Percentiles rank a stretch among this genome's conserved stretches.
phyloP scores from a whole-genome alignment of 2,329 filamentous ascomycete species.

The Pezicula rhizophila region DNA sequence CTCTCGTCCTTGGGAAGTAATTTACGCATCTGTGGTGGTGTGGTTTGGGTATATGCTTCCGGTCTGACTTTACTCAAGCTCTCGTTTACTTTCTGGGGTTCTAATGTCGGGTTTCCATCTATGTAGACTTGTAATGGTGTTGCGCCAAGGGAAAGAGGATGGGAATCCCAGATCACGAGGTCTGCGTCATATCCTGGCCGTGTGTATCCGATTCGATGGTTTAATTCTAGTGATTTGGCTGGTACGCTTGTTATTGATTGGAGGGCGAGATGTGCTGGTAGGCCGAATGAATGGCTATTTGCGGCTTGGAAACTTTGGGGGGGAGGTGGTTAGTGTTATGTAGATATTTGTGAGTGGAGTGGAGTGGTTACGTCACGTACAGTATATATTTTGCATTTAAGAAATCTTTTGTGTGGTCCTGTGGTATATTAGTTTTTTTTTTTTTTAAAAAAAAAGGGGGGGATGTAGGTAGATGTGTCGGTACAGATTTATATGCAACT shows the following conservation, averaged over 20 bases:
- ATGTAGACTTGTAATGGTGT: conserved; percentile 42
- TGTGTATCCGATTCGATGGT: conserved; percentile 38
- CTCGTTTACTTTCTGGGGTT: conserved; percentile 26
- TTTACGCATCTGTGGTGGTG: conserved; percentile 21
- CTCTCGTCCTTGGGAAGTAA: conserved; percentile 16
- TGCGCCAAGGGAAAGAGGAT: conserved; percentile 39
- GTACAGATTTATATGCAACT: conserved; percentile 37
- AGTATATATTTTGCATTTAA: conserved; percentile 36
- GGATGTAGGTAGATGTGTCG: background rate
- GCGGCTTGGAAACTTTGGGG: conserved; percentile 31
- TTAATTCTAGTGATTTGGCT: conserved; percentile 36
- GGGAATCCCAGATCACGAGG: conserved; percentile 42
- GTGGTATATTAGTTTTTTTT: background rate
- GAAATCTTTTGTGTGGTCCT: conserved; percentile 30
- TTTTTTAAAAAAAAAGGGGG: too few species aligned
- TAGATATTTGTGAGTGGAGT: background rate
- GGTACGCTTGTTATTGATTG: conserved; percentile 40
- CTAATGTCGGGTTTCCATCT: conserved; percentile 34
- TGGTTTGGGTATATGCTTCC: background rate
- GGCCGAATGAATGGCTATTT: conserved; percentile 35
- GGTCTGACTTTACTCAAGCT: conserved; percentile 15
- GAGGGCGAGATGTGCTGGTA: conserved; percentile 35
- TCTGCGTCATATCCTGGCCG: conserved; percentile 43
- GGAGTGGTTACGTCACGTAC: conserved; percentile 9
- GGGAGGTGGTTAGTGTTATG: background rate